Base-by-base conservation (phyloP, 2,329 filamentous ascomycete species). In the Elsinoe perseae region DNA sequence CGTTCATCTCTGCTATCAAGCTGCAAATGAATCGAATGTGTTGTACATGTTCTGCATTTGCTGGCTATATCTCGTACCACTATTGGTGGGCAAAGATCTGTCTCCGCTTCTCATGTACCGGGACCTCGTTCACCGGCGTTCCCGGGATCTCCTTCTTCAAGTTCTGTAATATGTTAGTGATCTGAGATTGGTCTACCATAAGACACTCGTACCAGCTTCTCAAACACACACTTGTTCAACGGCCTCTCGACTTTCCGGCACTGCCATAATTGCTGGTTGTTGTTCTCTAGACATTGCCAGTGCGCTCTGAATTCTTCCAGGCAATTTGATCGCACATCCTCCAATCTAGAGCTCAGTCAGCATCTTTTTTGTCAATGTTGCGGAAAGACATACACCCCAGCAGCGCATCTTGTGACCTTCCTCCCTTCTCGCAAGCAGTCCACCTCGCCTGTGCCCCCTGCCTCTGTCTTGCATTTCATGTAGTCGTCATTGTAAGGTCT, bases 391-490 rank as follows among this genome's bases (percentile, higher is more conserved):
- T 86, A 95, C 89, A 98, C 93, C 75, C 89, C 95, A 65, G 87
- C 85, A 58, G 93, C 93, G 78, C 93, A 98, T 76, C 93, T 83
- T 65, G 93, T 98, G 60, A 98, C 93, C 74, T 93, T 88, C 72
- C 93, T 83, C 57, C 93, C 93, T 77, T 98, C 93, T 80, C 89
- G 92, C 81, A 98, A 77, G 76, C 93, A 98, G 64, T 95, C 89
- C 61, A 95, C 74, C 79, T 98, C 93, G 72, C 90, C 93, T 73
- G 82, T 84, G 66, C 93, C 93, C 61, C 88, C 86, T 67, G 89
- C 85, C 76, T 96, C 90, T 64, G 83, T 88, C 85, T 98, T 98
- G 86, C 93, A 98, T 78, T 95, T 88, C 92, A 98, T 98, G 77
- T 87, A 98, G 76, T 98, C 93, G 79, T 98, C 93, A 75, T 97